Conservation (phyloP, 2,329 filamentous ascomycete genomes). For the Chalaropsis ovoidea region DNA sequence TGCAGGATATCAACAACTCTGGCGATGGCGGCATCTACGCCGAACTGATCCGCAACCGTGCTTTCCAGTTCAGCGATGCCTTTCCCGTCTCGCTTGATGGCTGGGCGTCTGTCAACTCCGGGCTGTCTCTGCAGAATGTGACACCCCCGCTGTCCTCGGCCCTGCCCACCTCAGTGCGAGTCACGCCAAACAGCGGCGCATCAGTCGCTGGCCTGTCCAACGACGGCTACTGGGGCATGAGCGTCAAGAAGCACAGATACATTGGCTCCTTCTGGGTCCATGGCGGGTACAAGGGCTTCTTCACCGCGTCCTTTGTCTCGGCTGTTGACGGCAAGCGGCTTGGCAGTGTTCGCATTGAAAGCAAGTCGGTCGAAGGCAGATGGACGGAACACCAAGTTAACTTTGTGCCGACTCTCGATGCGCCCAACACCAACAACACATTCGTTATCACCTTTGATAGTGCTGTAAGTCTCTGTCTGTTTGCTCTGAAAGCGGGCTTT, state of each 20-base stretch:
- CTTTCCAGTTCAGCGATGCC: conserved; percentile 48
- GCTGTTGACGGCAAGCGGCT: conserved; percentile 39
- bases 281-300: conserved; percentile 39
- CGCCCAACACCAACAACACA: conserved; percentile 46
- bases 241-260: conserved; percentile 40
- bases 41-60: conserved; percentile 59
- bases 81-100: conserved; percentile 38
- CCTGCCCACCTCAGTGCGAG: conserved; percentile 43
- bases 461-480: conserved; percentile 27
- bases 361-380: conserved; percentile 33
- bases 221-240: conserved; percentile 49
- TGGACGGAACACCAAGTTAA: conserved; percentile 45
- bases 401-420: conserved; percentile 38
- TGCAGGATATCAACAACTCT: conserved; percentile 54
- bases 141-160: conserved; percentile 42
- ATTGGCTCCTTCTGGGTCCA: conserved; percentile 45
- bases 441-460: conserved; percentile 46
- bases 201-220: conserved; percentile 40
- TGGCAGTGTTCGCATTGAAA: conserved; percentile 40
- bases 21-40: conserved; percentile 65
- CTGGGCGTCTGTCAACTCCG: conserved; percentile 39
- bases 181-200: conserved; percentile 32
- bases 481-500: neutral
- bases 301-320: conserved; percentile 41
- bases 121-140: conserved; percentile 40